Evolutionary conservation across 2,329 filamentous ascomycete species (phyloP), one percentile per base, ranked within the genome.

Genomic region (Alternaria sp.): DNA sequence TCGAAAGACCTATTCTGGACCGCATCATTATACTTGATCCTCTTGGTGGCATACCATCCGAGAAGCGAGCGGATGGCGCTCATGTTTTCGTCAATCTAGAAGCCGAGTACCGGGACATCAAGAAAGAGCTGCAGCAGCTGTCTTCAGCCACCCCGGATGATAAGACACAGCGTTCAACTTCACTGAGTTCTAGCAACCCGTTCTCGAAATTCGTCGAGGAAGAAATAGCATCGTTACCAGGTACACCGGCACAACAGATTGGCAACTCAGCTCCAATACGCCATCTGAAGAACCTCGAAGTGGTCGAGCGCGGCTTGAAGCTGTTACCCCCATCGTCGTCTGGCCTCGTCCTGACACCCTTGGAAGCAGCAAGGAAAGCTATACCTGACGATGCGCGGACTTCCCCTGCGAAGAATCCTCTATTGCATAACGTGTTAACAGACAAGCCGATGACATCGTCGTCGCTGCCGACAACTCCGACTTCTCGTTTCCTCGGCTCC

Each of bases 371-470:
- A 65, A 88, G 85, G 64, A 77, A 76, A 44, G 71, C 72, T 10
- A 69, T 67, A 49, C 74, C 64, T 58, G 75, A 58, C 64, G 84
- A 85, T 54, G 84, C 88, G 62, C 83, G 83, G 61, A 88, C 87
- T 57, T 84, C 86, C 78, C 82, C 86, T 79, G 87, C 88, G 61
- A 87, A 87, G 74, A 99, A 99, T 72, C 94, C 94, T 0, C 84
- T 99, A 2, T 96, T 99, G 49, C 94, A 99, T 80, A 98, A 97
- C 73, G 88, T 99, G 2, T 86, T 99, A 10, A 99, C 96, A 2
- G 96, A 99, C 81, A 96, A 97, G 74, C 95, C 96, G 0, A 87
- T 94, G 14, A 91, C 94, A 68, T 98, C 96, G 1, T 96, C 96
- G 2, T 99, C 96, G 0, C 84, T 99, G 0, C 96, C 96, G 0